Conservation (phyloP, 495 filamentous ascomycete genomes). For the Venustampulla echinocandica region DNA sequence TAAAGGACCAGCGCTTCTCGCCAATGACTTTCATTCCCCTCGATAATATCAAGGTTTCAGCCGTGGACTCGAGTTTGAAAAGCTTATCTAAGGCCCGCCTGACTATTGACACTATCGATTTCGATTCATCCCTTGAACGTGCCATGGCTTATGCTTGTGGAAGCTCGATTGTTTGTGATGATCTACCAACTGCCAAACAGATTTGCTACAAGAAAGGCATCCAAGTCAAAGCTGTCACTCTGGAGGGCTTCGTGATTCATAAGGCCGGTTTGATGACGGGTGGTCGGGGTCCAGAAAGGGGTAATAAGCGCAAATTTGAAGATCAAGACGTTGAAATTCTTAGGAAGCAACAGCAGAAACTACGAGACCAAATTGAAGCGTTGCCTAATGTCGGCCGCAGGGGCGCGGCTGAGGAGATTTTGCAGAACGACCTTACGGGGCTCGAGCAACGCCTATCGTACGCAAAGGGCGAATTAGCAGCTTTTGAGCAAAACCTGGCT, state of each 20-base stretch:
- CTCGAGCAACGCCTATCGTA: conserved; percentile 71
- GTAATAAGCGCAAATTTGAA: conserved; percentile 75
- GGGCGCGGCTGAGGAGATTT: conserved; percentile 64
- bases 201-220: conserved; percentile 79
- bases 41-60: conserved; percentile 91
- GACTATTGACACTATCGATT: conserved; percentile 94
- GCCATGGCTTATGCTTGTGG: conserved; percentile 93
- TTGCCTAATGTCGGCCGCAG: conserved; percentile 68
- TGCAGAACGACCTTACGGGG: conserved; percentile 71
- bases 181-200: conserved; percentile 71
- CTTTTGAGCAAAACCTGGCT: conserved; percentile 75
- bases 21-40: conserved; percentile 90
- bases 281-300: conserved; percentile 65
- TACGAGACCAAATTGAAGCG: conserved; percentile 60
- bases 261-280: conserved; percentile 98
- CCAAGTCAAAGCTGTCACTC: conserved; percentile 85
- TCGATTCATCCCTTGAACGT: conserved; percentile 75
- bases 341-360: conserved; percentile 54
- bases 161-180: conserved; percentile 92
- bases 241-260: conserved; percentile 90
- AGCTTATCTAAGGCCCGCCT: conserved; percentile 76
- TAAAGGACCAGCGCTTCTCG: conserved; percentile 77
- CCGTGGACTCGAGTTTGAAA: conserved; percentile 81
- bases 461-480: conserved; percentile 64
- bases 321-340: conserved; percentile 81